These are phyloP conservation scores for Elsinoe australis DNA, from an alignment of 2,329 filamentous ascomycete species.

Conservation along the genomic window DNA sequence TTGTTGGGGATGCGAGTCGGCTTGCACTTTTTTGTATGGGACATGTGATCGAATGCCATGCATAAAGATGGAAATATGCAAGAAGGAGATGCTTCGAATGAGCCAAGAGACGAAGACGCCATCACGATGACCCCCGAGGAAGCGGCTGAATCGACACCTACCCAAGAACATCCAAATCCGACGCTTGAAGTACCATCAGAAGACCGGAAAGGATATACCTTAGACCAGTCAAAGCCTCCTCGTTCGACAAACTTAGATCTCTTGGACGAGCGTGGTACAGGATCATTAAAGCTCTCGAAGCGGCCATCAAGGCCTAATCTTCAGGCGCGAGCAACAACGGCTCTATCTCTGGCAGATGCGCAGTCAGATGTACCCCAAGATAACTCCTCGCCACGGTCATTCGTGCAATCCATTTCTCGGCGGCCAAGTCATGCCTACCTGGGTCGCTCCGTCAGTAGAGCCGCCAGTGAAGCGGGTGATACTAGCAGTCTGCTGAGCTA, in stretches of 20 bases:
- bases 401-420: constrained; percentile 31
- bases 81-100: background rate
- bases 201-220: no score
- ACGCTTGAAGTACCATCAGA: no score
- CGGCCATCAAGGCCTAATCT: constrained; percentile 35
- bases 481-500: constrained; percentile 59
- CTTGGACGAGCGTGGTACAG: constrained; percentile 27
- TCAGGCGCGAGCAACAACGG: constrained; percentile 68
- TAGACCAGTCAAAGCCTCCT: background rate
- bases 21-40: background rate
- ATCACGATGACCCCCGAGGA: background rate
- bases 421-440: constrained; percentile 34
- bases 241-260: constrained; percentile 21
- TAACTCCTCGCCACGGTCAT: constrained; percentile 22
- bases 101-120: background rate
- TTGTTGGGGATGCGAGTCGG: no score
- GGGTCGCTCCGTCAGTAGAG: constrained; percentile 39
- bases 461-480: constrained; percentile 53
- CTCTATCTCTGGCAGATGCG: constrained; percentile 72
- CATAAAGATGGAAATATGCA: background rate
- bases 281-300: constrained; percentile 30
- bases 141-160: no score
- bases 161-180: no score
- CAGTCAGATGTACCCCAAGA: constrained; percentile 68
- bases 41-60: background rate